Percentiles rank a stretch among this genome's conserved stretches.
These are phyloP conservation scores for Bocquillonia castaneifolia DNA, from an alignment of 441 rosid genomes.

Conservation along the genomic window DNA sequence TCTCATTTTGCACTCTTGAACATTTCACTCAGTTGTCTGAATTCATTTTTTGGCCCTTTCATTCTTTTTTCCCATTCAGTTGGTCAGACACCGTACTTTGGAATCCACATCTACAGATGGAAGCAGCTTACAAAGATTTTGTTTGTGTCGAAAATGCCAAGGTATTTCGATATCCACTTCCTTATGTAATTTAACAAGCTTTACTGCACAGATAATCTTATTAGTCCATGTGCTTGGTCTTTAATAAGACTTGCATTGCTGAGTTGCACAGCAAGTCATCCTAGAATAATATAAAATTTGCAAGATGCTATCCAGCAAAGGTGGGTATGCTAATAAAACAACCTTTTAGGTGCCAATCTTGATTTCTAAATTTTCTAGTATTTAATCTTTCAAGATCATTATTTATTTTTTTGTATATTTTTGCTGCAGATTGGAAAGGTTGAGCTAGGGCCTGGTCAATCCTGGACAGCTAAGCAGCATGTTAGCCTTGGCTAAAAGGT, in stretches of 20 bases:
- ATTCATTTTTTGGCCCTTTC: slow-evolving; percentile 11
- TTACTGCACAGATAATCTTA: slow-evolving; percentile 11
- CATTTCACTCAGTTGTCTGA: not conserved
- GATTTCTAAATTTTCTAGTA: not conserved
- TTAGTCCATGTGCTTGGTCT: slow-evolving; percentile 1
- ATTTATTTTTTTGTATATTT: slow-evolving; percentile 22
- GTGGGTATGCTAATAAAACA: not conserved
- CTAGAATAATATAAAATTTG: slow-evolving; percentile 1
- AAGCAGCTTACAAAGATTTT: slow-evolving; percentile 84
- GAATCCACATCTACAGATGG: slow-evolving; percentile 94
- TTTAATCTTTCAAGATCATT: not conserved
- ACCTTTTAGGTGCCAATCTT: slow-evolving; percentile 6
- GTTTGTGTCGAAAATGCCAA: slow-evolving; percentile 89
- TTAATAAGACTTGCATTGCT: slow-evolving; percentile 1
- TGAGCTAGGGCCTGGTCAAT: slow-evolving; percentile 65
- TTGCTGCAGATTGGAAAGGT: slow-evolving; percentile 64
- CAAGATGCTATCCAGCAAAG: not conserved
- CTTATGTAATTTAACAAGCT: slow-evolving; percentile 4
- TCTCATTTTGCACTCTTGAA: slow-evolving; percentile 7
- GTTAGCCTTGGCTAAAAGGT: slow-evolving; percentile 44
- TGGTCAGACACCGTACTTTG: slow-evolving; percentile 95
- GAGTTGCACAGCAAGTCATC: not conserved
- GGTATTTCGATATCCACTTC: slow-evolving; percentile 41
- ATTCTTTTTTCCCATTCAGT: slow-evolving; percentile 35
- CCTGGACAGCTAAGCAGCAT: slow-evolving; percentile 80